Base-by-base conservation (phyloP, 495 filamentous ascomycete species). In the Paragyromitra xinjiangensis region DNA sequence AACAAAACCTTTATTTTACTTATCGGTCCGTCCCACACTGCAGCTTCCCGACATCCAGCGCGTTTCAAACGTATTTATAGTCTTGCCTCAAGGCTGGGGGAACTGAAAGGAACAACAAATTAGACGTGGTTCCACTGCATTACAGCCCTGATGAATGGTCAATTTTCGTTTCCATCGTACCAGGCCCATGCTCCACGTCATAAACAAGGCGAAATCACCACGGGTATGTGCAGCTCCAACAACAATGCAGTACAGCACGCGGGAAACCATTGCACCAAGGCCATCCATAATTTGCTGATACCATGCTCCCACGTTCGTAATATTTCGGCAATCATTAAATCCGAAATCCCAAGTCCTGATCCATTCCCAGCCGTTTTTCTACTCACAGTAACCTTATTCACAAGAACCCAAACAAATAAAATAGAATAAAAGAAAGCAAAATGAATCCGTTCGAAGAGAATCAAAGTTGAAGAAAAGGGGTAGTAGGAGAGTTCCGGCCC, bases 41-140 rank as follows among this genome's bases (percentile, higher is more conserved):
- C 68, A 50, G 55, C 6, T 29, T 50, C 56, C 68, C 68, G 68
- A 59, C 39, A 59, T 45, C 39, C 22, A 62, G 56, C 34, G 63
- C 42, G 63, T 65, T 65, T 65, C 39, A 70, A 34, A 70, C 68
- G 56, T 70, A 70, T 70, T 70, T 61, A 61, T 70, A 61, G 42
- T 48, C 1, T 9, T 59, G 6, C 7, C 29, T 59, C 45, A 56
- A 42, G 26, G 12, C 64, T 45, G 24, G 53, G 12, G 40, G 51
- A 40, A n/a, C 53, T 37, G 51, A 48, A 29, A 59, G 39, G 22
- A 37, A 45, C 22, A 48, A 26, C 66, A 53, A 71, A 39, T 48
- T 48, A 56, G 48, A 77, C 74, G 74, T 77, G 74, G 74, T 77
- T 77, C 74, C 74, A 77, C 74, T 77, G 73, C 73, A 65, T 62